Percentiles rank a stretch among this genome's conserved stretches.
phyloP scores from a whole-genome alignment of 176 grass and related monocot species.

The sorghum (Sorghum bicolor) region Sorghum_bicolor_NCBIv3 NC_012872.2:11178001-11178500 shows the following conservation, averaged over 20 bases:
- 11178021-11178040: conserved; percentile 85
- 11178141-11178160: conserved; percentile 5
- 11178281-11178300: conserved; percentile 85
- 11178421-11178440: conserved; percentile 98
- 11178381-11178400: conserved; percentile 66
- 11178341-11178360: conserved; percentile 85
- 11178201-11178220: conserved; percentile 64
- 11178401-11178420: conserved; percentile 89
- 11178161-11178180: conserved; percentile 15
- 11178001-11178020: conserved; percentile 84
- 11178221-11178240: conserved; percentile 56
- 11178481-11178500: conserved; percentile 33
- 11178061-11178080: conserved; percentile 34
- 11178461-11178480: conserved; percentile 73
- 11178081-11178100: background rate
- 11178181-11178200: conserved; percentile 36
- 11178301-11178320: conserved; percentile 95
- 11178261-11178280: conserved; percentile 75
- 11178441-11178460: conserved; percentile 64
- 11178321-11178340: conserved; percentile 86
- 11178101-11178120: background rate
- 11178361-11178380: conserved; percentile 56
- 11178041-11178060: conserved; percentile 70
- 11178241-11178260: conserved; percentile 73
- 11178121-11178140: background rate